Evolutionary conservation across 805 yeast species (phyloP), one percentile per base, ranked within the genome.

Genomic region (Kluyveromyces aestuarii): DNA sequence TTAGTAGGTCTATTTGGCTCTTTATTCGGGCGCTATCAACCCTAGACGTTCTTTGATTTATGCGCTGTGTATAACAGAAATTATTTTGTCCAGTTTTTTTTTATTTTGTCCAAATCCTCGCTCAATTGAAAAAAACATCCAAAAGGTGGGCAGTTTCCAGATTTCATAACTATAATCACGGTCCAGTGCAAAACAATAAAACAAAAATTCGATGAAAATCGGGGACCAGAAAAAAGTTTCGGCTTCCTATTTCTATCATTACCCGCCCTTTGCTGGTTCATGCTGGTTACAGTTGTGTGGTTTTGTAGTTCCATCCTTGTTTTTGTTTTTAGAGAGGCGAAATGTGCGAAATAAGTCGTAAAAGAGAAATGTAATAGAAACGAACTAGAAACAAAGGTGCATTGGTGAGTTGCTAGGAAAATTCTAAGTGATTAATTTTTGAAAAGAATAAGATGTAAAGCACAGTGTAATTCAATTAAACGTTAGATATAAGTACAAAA

Each of bases 311-410:
- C n/a, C n/a, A n/a, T n/a, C n/a, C 19, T 40, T 46, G 45, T 35
- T 46, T 46, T 46, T 41, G 39, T 42, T 46, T 40, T 41, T n/a
- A 21, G 33, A 36, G 37, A 10, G 8, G 11, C 17, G 37, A 41
- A 27, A 21, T 11, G 42, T 27, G 14, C 19, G 44, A 41, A 41
- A 25, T 17, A 41, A 25, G 6, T 19, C 25, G 44, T 37, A 6
- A 13, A 11, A n/a, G 19, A 41, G 44, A 30, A 41, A 41, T 33
- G 36, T 39, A 35, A 17, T 35, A 19, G 39, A 39, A 27, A 39
- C 40, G 8, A 4, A 37, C 2, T 37, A 37, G 40, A 37, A 37
- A 37, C 40, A n/a, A 37, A n/a, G 25, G 10, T 19, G 14, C 2
- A 13, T 18, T 16, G 17, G 4, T 16, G 40, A 30, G 14, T 3